phyloP scores from a whole-genome alignment of 2,329 filamentous ascomycete genomes.

The Diplodia scrobiculata region DNA sequence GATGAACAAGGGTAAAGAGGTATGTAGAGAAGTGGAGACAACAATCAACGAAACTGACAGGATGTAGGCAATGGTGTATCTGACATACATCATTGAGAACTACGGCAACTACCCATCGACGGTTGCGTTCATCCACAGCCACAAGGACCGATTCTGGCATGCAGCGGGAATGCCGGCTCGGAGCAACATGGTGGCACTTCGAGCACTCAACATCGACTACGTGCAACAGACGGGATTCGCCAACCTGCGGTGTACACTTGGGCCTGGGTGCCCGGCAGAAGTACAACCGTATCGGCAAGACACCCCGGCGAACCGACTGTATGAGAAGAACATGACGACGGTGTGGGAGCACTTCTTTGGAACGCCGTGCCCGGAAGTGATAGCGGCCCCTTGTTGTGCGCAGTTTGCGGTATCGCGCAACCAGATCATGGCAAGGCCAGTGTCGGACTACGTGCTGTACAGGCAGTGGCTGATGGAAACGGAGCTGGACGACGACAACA shows the following conservation, averaged over 20 bases:
- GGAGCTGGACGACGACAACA: constrained; percentile 36
- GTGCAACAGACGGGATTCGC: constrained; percentile 46
- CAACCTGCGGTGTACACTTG: constrained; percentile 45
- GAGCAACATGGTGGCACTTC: constrained; percentile 28
- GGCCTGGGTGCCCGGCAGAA: constrained; percentile 46
- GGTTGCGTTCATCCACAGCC: constrained; percentile 34
- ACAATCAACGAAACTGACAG: neutral
- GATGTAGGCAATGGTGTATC: constrained; percentile 33
- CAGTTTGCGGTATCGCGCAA: constrained; percentile 41
- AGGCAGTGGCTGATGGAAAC: constrained; percentile 37
- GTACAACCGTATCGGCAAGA: constrained; percentile 40
- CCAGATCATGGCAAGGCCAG: constrained; percentile 36
- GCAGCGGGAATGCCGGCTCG: constrained; percentile 27
- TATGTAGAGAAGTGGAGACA: neutral
- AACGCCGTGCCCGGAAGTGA: constrained; percentile 30
- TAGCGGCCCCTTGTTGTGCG: constrained; percentile 31
- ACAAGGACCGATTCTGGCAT: constrained; percentile 31
- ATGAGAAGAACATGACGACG: constrained; percentile 31
- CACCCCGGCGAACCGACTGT: constrained; percentile 30
- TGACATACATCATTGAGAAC: constrained; percentile 36
- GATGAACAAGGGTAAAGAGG: constrained; percentile 35
- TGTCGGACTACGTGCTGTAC: constrained; percentile 38
- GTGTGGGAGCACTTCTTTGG: constrained; percentile 34
- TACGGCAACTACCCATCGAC: constrained; percentile 34
- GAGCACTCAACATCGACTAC: constrained; percentile 42